Base-by-base conservation (phyloP, 208 protist species). In the Naegleria lovaniensis region DNA sequence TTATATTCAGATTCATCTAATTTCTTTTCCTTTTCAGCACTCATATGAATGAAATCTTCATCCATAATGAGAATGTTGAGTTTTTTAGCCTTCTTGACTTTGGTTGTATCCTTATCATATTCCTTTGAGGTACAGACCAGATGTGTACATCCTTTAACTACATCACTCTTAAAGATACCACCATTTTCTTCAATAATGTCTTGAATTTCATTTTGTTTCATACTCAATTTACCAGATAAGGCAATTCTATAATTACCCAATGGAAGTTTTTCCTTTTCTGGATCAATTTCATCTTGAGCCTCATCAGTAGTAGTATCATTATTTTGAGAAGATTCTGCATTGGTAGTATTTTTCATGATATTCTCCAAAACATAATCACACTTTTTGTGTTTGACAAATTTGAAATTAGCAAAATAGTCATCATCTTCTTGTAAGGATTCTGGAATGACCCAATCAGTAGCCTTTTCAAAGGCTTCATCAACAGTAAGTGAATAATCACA, bases 381-480 rank as follows among this genome's bases (percentile, higher is more conserved):
- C 29, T 87, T 87, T 51, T 87, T 40, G 83, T 87, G 83, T 38
- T 87, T 87, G 11, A 36, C 29, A 87, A 87, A 87, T 51, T 87
- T n/a, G 43, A 51, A 87, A 51, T 87, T 48, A 15, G 40, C 33
- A 25, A 87, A 40, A 40, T 43, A 85, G 36, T 85, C 36, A 41
- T 5, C 13, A 38, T 87, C 83, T 19, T n/a, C 40, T 19, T 58
- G 51, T 58, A 29, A 29, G 22, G 55, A 67, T 67, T 67, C 55
- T 39, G 84, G 84, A 25, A 88, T 88, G 9, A 58, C 22, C 84
- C 84, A 88, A 13, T 88, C 84, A 6, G 19, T 36, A 39, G n/a
- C n/a, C 5, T 88, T n/a, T 67, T 67, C 55, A 67, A 29, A 67
- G 3, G 41, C 22, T 22, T 88, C 84, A 55, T 88, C 41, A 9